Evolutionary conservation across 805 yeast genomes (phyloP), one percentile per base, ranked within the genome.

Genomic region (Yamadazyma sp.): DNA sequence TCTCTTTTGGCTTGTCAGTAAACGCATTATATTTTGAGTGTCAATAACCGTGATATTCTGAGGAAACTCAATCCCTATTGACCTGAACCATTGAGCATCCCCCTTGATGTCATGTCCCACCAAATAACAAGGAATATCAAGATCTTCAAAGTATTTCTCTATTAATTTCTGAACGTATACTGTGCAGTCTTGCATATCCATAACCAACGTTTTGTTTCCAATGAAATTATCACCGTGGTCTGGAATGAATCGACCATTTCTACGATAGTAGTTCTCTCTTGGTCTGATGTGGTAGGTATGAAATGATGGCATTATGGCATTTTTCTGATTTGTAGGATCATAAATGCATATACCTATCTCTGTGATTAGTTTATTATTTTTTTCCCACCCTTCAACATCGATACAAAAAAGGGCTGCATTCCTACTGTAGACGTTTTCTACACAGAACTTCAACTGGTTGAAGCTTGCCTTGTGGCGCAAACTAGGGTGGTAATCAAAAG

Each of bases 61-160:
- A 0, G 82, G 82, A 12, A 78, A 50, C 1, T 49, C 36, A 2
- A 79, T 58, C 8, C 79, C 80, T 32, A 75, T 38, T 6, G 49
- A 45, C 10, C 42, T 44, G 16, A 82, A 57, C 78, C 80, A 73
- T 18, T 52, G 57, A 8, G 80, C 30, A 49, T 82, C 88, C n/a
- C 77, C 80, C n/a, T 49, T 38, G 12, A 78, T 58, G 33, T 69
- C 73, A 53, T 82, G 88, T 0, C 86, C 87, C 18, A 80, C 80
- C 18, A 78, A 59, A 42, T 43, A 37, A 17, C 40, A 33, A 7
- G 31, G 38, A 2, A 30, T 22, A 2, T 10, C 14, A 14, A 21
- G 7, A 8, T 33, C 25, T 1, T n/a, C 23, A 49, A 72, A 67
- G 45, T 75, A 76, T 35, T 60, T 60, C 33, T 75, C 55, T 3